Base-by-base conservation (phyloP, 164 flowering plant species). In the Malania oleifera region DNA sequence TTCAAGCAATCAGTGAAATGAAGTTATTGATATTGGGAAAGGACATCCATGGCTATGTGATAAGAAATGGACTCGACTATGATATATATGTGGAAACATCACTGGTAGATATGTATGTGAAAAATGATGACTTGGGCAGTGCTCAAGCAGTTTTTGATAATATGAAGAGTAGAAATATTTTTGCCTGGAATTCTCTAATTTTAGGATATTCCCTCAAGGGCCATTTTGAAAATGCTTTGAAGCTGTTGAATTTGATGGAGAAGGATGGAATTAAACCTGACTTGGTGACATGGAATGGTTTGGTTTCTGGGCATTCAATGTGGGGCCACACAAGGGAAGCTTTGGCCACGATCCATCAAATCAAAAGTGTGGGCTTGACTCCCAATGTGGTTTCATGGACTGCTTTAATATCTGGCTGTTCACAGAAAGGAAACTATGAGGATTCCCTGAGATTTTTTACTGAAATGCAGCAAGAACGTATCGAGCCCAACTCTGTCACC, bases 321-420 rank as follows among this genome's bases (percentile, higher is more conserved):
- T 29, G 60, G 41, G 82, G 86, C 1, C 60, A 59, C 12, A 54
- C 27, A 58, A 59, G 73, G 51, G 75, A 82, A 75, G 90, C 87
- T 58, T 43, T 75, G 55, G 63, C 52, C 6, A 34, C 71, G 68
- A 71, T 87, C 46, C 54, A 69, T 47, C 65, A 68, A 28, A 77
- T 80, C 34, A 80, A 74, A 67, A 37, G 26, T n/a, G 66, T 59
- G 5, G 85, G 81, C 5, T 52, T 76, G 57, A 45, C 52, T n/a
- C 88, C 90, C 11, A 75, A 80, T 67, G 83, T 83, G 49, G 74
- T 80, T 28, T 74, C 89, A 23, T 86, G 89, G 93, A 86, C 93
- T 35, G 73, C 93, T 70, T 62, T 86, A 3, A 70, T 83, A 66
- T 80, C 87, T 11, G 89, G 93, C 7, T 71, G 78, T 66, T 73